Base-by-base conservation (phyloP, 805 yeast genomes). In the Metschnikowia amazonensis region DNA sequence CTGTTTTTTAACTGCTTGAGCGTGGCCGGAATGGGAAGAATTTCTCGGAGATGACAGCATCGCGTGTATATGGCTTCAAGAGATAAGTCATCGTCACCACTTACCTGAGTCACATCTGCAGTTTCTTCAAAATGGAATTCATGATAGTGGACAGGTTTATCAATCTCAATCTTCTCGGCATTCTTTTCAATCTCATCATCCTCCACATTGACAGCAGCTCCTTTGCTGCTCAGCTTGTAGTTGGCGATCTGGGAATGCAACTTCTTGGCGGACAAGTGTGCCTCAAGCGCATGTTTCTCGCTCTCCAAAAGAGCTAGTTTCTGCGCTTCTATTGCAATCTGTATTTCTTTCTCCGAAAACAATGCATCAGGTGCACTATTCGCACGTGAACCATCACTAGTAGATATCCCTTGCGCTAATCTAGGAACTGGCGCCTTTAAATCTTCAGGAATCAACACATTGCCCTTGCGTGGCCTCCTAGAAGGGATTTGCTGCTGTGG, bases 201-300 rank as follows among this genome's bases (percentile, higher is more conserved):
- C 17, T 60, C 62, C 20, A 50, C 52, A 9, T 31, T 35, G 10
- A 44, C 44, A 18, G 31, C 37, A 8, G 46, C 41, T 14, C 38
- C 23, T 28, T 44, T 44, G 28, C 17, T 38, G 13, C 43, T 32
- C 20, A 35, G 29, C 50, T 66, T 80, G 57, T 68, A 80, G 31
- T 64, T 66, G 1, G 71, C 52, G 9, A 84, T 87, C 64, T 86
- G 94, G 38, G 69, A 68, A 0, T 89, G 89, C 34, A 84, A 77
- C 58, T 85, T 69, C 51, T 77, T 76, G 1, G 92, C 95, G 3
- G 87, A 79, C 27, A 70, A 59, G 63, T 85, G 88, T 0, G 94
- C 92, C 58, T 85, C 92, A 42, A 79, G 76, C 2, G 89, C 88
- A 64, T 84, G 92, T 49, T 77, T 81, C 25, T 76, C 80, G 1